phyloP scores from a whole-genome alignment of 2,329 filamentous ascomycete species.

The Claviceps sp. region DNA sequence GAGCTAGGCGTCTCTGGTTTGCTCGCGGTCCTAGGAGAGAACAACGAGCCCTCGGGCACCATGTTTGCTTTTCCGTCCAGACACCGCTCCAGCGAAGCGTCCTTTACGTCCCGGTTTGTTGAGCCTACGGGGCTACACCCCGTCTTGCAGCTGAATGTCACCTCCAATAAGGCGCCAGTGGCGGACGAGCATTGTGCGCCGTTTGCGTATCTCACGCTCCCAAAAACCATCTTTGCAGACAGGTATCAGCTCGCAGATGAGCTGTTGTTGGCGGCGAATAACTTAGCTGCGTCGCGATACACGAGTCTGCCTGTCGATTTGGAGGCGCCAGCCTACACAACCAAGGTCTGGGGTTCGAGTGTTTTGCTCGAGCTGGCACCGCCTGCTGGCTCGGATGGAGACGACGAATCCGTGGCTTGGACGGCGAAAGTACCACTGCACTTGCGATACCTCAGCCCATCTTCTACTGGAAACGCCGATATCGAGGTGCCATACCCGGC shows the following conservation, averaged over 20 bases:
- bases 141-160: slow-evolving; percentile 55
- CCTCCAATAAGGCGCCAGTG: slow-evolving; percentile 34
- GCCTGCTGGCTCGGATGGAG: slow-evolving; percentile 23
- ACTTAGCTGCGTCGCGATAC: slow-evolving; percentile 54
- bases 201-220: slow-evolving; percentile 72
- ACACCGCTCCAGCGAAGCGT: slow-evolving; percentile 46
- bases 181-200: slow-evolving; percentile 51
- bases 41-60: slow-evolving; percentile 57
- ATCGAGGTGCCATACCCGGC: slow-evolving; percentile 64
- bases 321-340: slow-evolving; percentile 75
- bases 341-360: slow-evolving; percentile 64
- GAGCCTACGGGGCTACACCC: slow-evolving; percentile 73
- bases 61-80: slow-evolving; percentile 75
- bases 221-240: slow-evolving; percentile 71
- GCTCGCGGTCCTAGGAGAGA: slow-evolving; percentile 64
- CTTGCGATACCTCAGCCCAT: slow-evolving; percentile 64
- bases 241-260: slow-evolving; percentile 69
- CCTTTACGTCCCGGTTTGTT: slow-evolving; percentile 52
- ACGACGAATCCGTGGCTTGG: slow-evolving; percentile 34
- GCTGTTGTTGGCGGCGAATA: slow-evolving; percentile 69
- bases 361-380: slow-evolving; percentile 61
- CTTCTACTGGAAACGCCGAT: slow-evolving; percentile 36
- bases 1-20: slow-evolving; percentile 70
- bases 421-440: slow-evolving; percentile 67
- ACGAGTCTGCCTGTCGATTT: slow-evolving; percentile 71